Base-by-base conservation (phyloP, 139 green algal species). In the Chlamydomonas sp. region DNA sequence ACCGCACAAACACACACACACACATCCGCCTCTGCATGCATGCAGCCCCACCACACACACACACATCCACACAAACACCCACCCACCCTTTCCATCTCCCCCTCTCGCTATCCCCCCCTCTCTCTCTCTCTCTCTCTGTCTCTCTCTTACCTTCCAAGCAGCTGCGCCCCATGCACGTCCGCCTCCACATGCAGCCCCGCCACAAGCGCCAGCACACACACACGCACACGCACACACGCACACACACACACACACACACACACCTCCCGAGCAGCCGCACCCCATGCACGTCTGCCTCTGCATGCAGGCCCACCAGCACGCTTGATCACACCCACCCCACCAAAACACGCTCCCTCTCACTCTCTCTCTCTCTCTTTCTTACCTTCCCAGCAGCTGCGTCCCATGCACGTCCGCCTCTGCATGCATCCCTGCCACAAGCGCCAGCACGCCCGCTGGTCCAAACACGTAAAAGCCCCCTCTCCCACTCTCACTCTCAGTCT, bases 401-500 rank as follows among this genome's bases (percentile, higher is more conserved):
- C n/a, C n/a, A n/a, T n/a, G n/a, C n/a, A n/a, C n/a, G n/a, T n/a
- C n/a, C n/a, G n/a, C n/a, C n/a, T n/a, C n/a, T n/a, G n/a, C n/a
- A n/a, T 66, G 58, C 10, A 20, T n/a, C n/a, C n/a, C 28, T 43
- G 30, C 22, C 48, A 71, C 2, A 48, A 8, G 10, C 29, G 48
- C 16, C 65, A 90, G 67, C 60, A 90, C 26, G 0, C 72, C 87
- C 3, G 84, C 75, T 0, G 76, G 35, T 10, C 91, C 91, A 84
- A 93, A 97, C 2, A 73, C 72, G 3, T 88, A 75, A 1, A 38
- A 6, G 0, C 97, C 49, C 0, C 81, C 48, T 1, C 77, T 65
- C 49, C 91, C 81, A 73, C 98, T 89, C 60, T 89, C 80, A 49
- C n/a, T n/a, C n/a, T n/a, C n/a, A n/a, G n/a, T n/a, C n/a, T n/a